These are phyloP conservation scores for Globisporangium spiculum DNA, from an alignment of 352 stramenopile genomes.

Conservation along the genomic window DNA sequence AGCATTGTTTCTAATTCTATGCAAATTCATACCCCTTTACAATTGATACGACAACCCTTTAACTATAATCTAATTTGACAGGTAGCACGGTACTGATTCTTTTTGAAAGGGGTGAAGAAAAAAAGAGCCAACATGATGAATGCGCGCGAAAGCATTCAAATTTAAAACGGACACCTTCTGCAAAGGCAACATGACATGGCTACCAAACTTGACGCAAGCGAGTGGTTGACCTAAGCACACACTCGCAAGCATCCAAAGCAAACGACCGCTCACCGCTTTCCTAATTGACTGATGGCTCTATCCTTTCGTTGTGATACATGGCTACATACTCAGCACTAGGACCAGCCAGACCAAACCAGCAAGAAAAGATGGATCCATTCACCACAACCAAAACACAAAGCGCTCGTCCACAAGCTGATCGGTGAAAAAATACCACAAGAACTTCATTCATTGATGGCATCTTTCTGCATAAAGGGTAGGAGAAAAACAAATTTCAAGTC, in stretches of 20 bases:
- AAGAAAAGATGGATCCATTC: background rate
- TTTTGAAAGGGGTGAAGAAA: background rate
- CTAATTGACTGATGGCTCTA: background rate
- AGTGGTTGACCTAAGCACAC: background rate
- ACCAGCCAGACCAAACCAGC: background rate
- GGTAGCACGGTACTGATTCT: background rate
- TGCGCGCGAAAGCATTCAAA: background rate
- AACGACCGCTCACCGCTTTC: background rate
- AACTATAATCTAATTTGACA: background rate
- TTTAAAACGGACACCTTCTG: background rate
- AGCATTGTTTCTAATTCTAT: background rate
- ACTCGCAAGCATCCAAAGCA: background rate
- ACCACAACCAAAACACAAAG: background rate
- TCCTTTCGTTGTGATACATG: background rate
- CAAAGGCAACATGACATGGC: background rate
- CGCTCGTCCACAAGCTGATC: background rate
- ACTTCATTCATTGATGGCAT: slow-evolving; percentile 24
- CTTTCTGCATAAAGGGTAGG: slow-evolving; percentile 7
- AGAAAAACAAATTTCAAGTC: slow-evolving; percentile 12
- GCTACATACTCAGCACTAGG: background rate
- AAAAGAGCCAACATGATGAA: background rate
- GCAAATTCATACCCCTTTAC: background rate
- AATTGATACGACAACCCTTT: background rate
- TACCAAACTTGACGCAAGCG: background rate
- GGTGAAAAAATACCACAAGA: slow-evolving; percentile 15